A percentile compares a stretch with the other conserved stretches of the same genome.
Evolutionary conservation across 2,329 filamentous ascomycete species (phyloP).

Genomic region (Penicillium frequentans): DNA sequence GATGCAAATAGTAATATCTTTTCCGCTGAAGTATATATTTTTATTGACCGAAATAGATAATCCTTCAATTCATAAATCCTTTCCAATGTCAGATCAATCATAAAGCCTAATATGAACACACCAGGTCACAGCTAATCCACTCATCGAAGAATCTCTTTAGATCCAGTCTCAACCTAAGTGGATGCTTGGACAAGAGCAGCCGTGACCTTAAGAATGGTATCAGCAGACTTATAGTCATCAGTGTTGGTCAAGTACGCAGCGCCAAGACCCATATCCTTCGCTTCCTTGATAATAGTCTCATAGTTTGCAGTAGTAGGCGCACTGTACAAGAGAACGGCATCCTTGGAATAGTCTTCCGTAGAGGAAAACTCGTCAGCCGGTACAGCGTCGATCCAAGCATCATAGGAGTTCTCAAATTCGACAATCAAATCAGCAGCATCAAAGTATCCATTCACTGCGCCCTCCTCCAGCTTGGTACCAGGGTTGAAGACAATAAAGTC

Average conservation of each 20-base stretch:
- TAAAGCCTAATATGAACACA: background rate
- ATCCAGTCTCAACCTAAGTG: background rate
- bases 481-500: constrained; percentile 18
- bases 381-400: constrained; percentile 3
- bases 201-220: constrained; percentile 10
- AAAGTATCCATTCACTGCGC: constrained; percentile 12
- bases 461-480: constrained; percentile 8
- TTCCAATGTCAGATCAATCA: background rate
- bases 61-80: background rate
- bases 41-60: background rate
- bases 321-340: constrained; percentile 13
- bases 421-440: constrained; percentile 18
- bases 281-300: constrained; percentile 8
- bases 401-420: constrained; percentile 20
- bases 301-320: constrained; percentile 8
- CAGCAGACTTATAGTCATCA: constrained; percentile 11
- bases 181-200: constrained; percentile 6
- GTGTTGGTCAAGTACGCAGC: constrained; percentile 17
- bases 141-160: background rate
- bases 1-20: background rate
- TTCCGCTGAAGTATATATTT: background rate
- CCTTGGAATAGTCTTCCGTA: constrained; percentile 4
- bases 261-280: constrained; percentile 15
- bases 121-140: no score
- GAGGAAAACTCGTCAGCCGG: constrained; percentile 8